Conservation (phyloP, 2,329 filamentous ascomycete genomes). For the Botryotinia convoluta region DNA sequence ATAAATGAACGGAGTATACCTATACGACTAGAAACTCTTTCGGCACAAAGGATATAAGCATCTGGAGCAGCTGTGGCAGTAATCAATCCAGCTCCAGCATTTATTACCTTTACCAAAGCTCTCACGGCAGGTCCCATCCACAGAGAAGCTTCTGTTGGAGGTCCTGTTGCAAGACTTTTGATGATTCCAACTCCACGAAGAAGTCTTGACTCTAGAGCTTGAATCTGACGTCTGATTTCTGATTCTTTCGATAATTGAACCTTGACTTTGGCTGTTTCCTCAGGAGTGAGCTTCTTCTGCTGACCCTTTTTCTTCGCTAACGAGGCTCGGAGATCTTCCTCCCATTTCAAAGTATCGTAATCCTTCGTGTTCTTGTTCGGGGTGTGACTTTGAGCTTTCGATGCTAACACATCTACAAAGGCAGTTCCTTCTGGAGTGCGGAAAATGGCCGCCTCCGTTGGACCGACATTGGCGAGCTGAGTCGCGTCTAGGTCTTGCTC, state of each 20-base stretch:
- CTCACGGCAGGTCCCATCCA: conserved; percentile 86
- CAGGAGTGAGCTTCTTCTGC: conserved; percentile 83
- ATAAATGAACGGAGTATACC: conserved; percentile 78
- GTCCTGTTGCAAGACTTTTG: conserved; percentile 74
- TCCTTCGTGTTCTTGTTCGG: conserved; percentile 91
- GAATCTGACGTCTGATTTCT: conserved; percentile 71
- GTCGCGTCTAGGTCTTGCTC: conserved; percentile 67
- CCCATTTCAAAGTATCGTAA: conserved; percentile 96
- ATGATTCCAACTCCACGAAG: conserved; percentile 85
- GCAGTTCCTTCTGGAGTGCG: conserved; percentile 83
- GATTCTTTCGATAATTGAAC: conserved; percentile 86
- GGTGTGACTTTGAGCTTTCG: conserved; percentile 66
- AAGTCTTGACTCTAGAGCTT: conserved; percentile 66
- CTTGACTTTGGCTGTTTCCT: conserved; percentile 87
- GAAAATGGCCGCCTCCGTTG: conserved; percentile 89
- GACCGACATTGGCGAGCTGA: conserved; percentile 70
- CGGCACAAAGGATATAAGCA: conserved; percentile 76
- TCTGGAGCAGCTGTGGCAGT: conserved; percentile 75
- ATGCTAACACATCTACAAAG: conserved; percentile 87
- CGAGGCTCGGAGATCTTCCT: conserved; percentile 83
- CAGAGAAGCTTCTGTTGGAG: conserved; percentile 80
- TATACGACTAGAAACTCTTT: conserved; percentile 70
- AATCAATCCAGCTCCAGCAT: conserved; percentile 76
- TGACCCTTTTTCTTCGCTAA: conserved; percentile 91
- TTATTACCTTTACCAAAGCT: conserved; percentile 69